A percentile compares a stretch with the other conserved stretches of the same genome.
phyloP scores from a whole-genome alignment of 108 stramenopile genomes.

The Nitzschia palea region DNA sequence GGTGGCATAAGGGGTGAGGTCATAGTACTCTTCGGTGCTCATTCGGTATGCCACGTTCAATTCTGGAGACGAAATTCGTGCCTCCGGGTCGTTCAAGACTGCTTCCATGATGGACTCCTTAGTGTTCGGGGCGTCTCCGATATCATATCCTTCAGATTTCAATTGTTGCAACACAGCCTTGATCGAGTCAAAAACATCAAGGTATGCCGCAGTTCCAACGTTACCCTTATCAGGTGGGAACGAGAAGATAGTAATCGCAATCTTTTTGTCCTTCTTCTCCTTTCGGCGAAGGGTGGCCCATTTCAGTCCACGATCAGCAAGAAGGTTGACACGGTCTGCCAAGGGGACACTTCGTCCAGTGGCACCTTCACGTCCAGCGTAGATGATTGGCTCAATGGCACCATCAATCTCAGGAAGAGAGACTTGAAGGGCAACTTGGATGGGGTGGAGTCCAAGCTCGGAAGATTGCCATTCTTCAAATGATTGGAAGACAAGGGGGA shows the following conservation, averaged over 20 bases:
- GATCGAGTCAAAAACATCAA: constrained; percentile 98
- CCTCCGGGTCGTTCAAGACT: constrained; percentile 94
- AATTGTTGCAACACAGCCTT: constrained; percentile 89
- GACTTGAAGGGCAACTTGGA: constrained; percentile 96
- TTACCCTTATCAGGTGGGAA: constrained; percentile 99
- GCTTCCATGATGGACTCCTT: constrained; percentile 88
- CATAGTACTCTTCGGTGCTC: constrained; percentile 95
- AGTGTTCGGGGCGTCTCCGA: constrained; percentile 81
- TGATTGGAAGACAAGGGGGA: constrained; percentile 96
- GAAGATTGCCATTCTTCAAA: constrained; percentile 98
- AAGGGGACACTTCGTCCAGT: constrained; percentile 94
- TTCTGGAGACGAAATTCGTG: constrained; percentile 90
- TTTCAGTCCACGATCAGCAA: constrained; percentile 93
- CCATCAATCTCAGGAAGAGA: constrained; percentile 97
- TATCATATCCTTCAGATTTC: constrained; percentile 87
- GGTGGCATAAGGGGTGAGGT: constrained; percentile 89
- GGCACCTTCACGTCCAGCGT: constrained; percentile 94
- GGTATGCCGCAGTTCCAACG: constrained; percentile 96
- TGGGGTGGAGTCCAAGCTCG: constrained; percentile 95
- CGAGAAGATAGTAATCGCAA: constrained; percentile 96
- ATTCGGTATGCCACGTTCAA: constrained; percentile 96
- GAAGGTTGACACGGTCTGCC: constrained; percentile 92
- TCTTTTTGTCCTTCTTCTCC: constrained; percentile 91
- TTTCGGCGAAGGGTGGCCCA: constrained; percentile 85
- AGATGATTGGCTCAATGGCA: constrained; percentile 97